Percentiles rank a stretch among this genome's conserved stretches.
Conservation (phyloP, 192 early-diverging fungal species). For the Rhizophagus sp. region DNA sequence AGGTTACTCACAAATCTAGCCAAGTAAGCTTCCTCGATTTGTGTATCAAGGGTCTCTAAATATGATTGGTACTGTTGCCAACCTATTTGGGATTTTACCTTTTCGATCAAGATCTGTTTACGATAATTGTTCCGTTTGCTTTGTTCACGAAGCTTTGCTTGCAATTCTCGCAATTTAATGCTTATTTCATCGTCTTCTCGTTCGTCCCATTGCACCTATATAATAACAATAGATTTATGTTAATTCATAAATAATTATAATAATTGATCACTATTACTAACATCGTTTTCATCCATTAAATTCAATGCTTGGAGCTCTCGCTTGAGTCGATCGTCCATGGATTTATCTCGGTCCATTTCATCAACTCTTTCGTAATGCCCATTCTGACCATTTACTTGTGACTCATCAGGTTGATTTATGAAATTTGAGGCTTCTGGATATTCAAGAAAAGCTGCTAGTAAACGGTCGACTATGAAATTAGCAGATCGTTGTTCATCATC, state of each 20-base stretch:
- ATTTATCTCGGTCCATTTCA: conserved; percentile 42
- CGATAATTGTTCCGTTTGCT: conserved; percentile 65
- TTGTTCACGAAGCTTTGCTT: conserved; percentile 73
- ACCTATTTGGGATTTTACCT: conserved; percentile 72
- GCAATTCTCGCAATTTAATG: conserved; percentile 65
- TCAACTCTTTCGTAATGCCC: not conserved
- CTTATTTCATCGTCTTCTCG: conserved; percentile 77
- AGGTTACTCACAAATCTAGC: conserved; percentile 75
- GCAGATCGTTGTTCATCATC: not conserved
- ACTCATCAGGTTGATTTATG: not conserved
- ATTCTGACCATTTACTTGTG: not conserved
- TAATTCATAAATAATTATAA: not conserved
- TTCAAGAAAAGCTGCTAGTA: not conserved
- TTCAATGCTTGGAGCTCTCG: conserved; percentile 84
- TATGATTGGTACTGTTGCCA: conserved; percentile 88
- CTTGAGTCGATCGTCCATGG: conserved; percentile 80
- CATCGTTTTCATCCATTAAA: conserved; percentile 76
- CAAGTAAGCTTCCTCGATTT: conserved; percentile 84
- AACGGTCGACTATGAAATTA: not conserved
- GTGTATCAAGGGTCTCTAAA: conserved; percentile 85
- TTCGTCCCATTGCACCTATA: conserved; percentile 64
- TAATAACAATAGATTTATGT: conserved; percentile 3
- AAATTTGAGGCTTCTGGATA: not conserved
- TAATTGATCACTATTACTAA: conserved; percentile 32
- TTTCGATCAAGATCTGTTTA: conserved; percentile 64